A percentile compares a stretch with the other conserved stretches of the same genome.
These are phyloP conservation scores for Fusarium sp. DNA, from an alignment of 2,329 filamentous ascomycete species.

Conservation along the genomic window DNA sequence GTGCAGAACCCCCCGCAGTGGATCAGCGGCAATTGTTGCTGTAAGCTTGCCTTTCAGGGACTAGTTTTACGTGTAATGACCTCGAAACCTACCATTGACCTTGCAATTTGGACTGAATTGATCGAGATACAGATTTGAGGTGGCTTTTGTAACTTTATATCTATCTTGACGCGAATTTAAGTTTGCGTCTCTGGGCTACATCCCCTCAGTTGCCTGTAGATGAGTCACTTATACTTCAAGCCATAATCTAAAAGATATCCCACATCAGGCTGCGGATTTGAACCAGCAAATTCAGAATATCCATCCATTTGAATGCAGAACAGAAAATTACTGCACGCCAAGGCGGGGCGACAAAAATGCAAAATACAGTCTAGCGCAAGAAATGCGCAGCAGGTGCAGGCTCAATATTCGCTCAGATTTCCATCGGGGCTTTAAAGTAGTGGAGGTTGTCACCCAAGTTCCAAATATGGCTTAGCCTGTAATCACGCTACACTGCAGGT, in stretches of 20 bases:
- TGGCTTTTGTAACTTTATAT: background rate
- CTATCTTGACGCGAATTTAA: background rate
- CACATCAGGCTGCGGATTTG: background rate
- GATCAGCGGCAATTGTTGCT: conserved; percentile 43
- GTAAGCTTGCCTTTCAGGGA: conserved; percentile 26
- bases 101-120: conserved; percentile 15
- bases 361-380: conserved; percentile 14
- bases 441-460: conserved; percentile 40
- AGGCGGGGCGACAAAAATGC: conserved; percentile 19
- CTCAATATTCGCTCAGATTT: conserved; percentile 27
- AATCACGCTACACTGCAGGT: conserved; percentile 46
- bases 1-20: conserved; percentile 37
- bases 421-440: conserved; percentile 10
- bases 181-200: too few relatives aligned
- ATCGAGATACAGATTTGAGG: conserved; percentile 6
- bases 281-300: background rate
- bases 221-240: background rate
- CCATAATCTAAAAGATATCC: background rate
- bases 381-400: conserved; percentile 6
- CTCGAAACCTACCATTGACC: conserved; percentile 2
- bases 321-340: conserved; percentile 19
- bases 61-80: conserved; percentile 23
- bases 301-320: background rate
- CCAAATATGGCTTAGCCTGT: conserved; percentile 34
- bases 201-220: background rate